Evolutionary conservation across 495 filamentous ascomycete genomes (phyloP), one percentile per base, ranked within the genome.

Genomic region (Podospora tetraspora): DNA sequence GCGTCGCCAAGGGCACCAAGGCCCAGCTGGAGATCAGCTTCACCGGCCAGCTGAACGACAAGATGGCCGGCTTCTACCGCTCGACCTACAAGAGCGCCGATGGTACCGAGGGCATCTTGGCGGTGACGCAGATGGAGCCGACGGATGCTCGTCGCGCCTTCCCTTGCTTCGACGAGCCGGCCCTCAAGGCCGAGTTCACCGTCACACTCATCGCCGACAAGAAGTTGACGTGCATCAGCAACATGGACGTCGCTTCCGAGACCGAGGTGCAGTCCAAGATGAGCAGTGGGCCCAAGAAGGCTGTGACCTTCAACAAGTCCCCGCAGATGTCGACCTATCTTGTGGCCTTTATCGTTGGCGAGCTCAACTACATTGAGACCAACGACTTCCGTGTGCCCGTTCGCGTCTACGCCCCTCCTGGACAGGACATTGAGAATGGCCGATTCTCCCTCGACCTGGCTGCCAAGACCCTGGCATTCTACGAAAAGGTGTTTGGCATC

Each of bases 91-190:
- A 89, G 79, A 86, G 83, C 71, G 73, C 80, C 56, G 84, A 89
- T 71, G 90, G 90, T 29, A 81, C 77, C 19, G 84, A 86, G 52
- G 85, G 86, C 60, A 84, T 89, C 71, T 73, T 92, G 76, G 90
- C 90, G 37, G 91, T 91, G 11, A 89, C 88, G n/a, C 90, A 93
- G 83, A 91, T 93, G 89, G 90, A 93, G 78, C 85, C 90, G 52
- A 93, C 90, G 34, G 90, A 92, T 78, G 90, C 90, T 37, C 80
- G 90, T 69, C 84, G 89, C 66, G 88, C 90, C 10, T 90, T 92
- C 78, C 90, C 90, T 10, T 91, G 90, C 77, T 92, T 91, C 75
- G 90, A 93, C 76, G 90, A 93, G 77, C 90, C 90, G 16, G 85
- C 88, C 64, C 81, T 92, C 63, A 93, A 93, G 78, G 87, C 90